Conservation (phyloP, 768 basidiomycete genomes). For the Russula sp. region DNA sequence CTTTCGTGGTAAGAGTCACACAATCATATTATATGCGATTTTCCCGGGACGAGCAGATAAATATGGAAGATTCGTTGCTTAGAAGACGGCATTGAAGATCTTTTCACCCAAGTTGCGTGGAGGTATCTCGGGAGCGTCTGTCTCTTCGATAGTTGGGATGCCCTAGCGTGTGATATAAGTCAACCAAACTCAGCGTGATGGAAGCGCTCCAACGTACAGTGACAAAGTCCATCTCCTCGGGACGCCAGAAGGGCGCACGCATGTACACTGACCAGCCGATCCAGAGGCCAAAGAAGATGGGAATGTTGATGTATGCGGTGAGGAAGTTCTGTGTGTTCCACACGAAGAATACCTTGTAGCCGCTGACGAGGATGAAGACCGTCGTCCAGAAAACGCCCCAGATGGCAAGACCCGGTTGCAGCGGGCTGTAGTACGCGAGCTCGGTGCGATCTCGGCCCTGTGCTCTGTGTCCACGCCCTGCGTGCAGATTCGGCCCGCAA, state of each 20-base stretch:
- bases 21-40: too few species aligned
- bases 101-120: slow-evolving; percentile 48
- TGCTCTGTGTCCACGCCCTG: slow-evolving; percentile 54
- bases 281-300: slow-evolving; percentile 43
- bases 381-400: slow-evolving; percentile 65
- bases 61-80: slow-evolving; percentile 4
- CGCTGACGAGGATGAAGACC: slow-evolving; percentile 54
- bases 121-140: slow-evolving; percentile 46
- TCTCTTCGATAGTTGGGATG: slow-evolving; percentile 65
- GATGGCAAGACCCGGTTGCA: slow-evolving; percentile 64
- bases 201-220: slow-evolving; percentile 40
- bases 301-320: slow-evolving; percentile 37
- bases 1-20: too few species aligned
- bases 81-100: slow-evolving; percentile 50
- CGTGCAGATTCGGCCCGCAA: not conserved
- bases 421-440: slow-evolving; percentile 54
- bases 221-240: slow-evolving; percentile 64
- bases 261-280: slow-evolving; percentile 40
- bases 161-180: slow-evolving; percentile 35
- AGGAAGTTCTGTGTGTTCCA: slow-evolving; percentile 52
- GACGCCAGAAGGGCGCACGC: slow-evolving; percentile 43
- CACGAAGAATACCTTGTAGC: slow-evolving; percentile 55
- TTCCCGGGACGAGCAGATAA: too few species aligned
- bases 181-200: not conserved
- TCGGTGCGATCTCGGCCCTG: slow-evolving; percentile 60